These are phyloP conservation scores for Dalechampia spathulata DNA, from an alignment of 441 rosid species.

Conservation along the genomic window DNA sequence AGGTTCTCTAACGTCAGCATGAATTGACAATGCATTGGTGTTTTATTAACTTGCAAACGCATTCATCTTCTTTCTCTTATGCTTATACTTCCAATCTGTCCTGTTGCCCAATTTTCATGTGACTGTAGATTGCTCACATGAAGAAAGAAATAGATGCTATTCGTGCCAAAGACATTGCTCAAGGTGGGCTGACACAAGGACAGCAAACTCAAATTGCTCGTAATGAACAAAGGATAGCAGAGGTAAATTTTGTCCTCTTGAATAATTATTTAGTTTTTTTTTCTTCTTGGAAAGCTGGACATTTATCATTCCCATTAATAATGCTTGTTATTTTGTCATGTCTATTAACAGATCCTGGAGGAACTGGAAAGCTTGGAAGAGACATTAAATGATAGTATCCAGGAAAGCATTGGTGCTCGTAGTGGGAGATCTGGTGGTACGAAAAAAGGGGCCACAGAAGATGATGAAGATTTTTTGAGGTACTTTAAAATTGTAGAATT, in stretches of 20 bases:
- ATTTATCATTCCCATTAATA: background rate
- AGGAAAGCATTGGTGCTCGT: slow-evolving; percentile 91
- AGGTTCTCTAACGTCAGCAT: background rate
- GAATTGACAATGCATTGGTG: background rate
- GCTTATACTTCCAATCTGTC: background rate
- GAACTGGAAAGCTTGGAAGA: slow-evolving; percentile 98
- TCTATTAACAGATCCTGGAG: slow-evolving; percentile 56
- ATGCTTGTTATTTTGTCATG: slow-evolving; percentile 4
- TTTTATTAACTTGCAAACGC: background rate
- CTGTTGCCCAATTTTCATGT: slow-evolving; percentile 8
- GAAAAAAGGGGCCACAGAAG: slow-evolving; percentile 50
- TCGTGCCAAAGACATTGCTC: slow-evolving; percentile 91
- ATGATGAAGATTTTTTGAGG: slow-evolving; percentile 63
- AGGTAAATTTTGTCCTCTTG: slow-evolving; percentile 36
- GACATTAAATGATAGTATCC: slow-evolving; percentile 86
- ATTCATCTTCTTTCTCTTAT: background rate
- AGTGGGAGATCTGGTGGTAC: slow-evolving; percentile 38
- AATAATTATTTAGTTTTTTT: background rate
- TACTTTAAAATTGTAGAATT: slow-evolving; percentile 21
- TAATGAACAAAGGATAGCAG: slow-evolving; percentile 83
- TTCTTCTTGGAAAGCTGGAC: slow-evolving; percentile 1
- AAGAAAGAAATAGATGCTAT: slow-evolving; percentile 94
- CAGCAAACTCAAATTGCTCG: slow-evolving; percentile 99
- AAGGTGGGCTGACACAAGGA: slow-evolving; percentile 97
- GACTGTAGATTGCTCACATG: slow-evolving; percentile 86